Conservation (phyloP, 805 yeast species). For the Starmerella davenportii region DNA sequence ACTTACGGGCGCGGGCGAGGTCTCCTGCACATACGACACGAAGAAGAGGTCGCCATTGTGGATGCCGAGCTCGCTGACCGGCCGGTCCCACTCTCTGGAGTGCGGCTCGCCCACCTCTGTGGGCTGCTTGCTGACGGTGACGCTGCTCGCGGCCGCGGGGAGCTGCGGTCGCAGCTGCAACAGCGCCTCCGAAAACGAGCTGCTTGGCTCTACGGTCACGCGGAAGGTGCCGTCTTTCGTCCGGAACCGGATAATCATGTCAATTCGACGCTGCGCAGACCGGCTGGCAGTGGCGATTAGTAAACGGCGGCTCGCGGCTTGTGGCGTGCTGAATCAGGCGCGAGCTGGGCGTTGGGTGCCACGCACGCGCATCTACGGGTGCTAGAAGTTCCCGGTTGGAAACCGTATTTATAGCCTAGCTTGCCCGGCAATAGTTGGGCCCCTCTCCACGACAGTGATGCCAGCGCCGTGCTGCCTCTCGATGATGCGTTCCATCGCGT, state of each 20-base stretch:
- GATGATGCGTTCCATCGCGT: too few species aligned
- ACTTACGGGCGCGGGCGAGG: not conserved
- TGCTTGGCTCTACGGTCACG: slow-evolving; percentile 31
- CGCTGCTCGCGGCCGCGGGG: slow-evolving; percentile 19
- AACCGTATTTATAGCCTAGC: too few species aligned
- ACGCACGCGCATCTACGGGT: too few species aligned
- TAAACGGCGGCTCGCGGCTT: too few species aligned
- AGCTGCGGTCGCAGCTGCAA: slow-evolving; percentile 23
- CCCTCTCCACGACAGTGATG: too few species aligned
- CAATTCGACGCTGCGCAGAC: too few species aligned
- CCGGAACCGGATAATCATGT: slow-evolving; percentile 62
- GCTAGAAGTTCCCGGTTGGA: too few species aligned
- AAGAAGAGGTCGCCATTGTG: slow-evolving; percentile 43
- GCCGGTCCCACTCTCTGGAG: slow-evolving; percentile 23
- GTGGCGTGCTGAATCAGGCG: too few species aligned
- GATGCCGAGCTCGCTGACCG: slow-evolving; percentile 24
- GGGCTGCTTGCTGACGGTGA: slow-evolving; percentile 31
- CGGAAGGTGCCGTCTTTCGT: slow-evolving; percentile 72
- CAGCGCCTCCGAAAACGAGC: slow-evolving; percentile 30
- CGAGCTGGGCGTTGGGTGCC: too few species aligned
- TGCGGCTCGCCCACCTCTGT: slow-evolving; percentile 27
- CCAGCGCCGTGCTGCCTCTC: too few species aligned
- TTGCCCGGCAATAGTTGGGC: too few species aligned
- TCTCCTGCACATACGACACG: slow-evolving; percentile 21
- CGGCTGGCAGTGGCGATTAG: too few species aligned